Evolutionary conservation across 345 rosid species (phyloP).

Genomic region (Brassica napus): Da-Ae NC_063438.1:20629501-20630000

Average conservation of each 20-base stretch:
- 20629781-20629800: constrained; percentile 87
- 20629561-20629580: constrained; percentile 97
- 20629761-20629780: constrained; percentile 75
- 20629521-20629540: constrained; percentile 86
- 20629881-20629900: constrained; percentile 80
- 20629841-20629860: constrained; percentile 94
- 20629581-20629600: constrained; percentile 93
- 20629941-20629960: constrained; percentile 82
- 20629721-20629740: neutral
- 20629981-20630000: constrained; percentile 72
- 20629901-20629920: constrained; percentile 95
- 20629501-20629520: constrained; percentile 84
- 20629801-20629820: constrained; percentile 73
- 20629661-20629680: constrained; percentile 67
- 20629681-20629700: neutral
- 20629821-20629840: constrained; percentile 84
- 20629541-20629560: constrained; percentile 88
- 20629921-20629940: constrained; percentile 54
- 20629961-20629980: constrained; percentile 97
- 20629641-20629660: constrained; percentile 85
- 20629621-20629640: constrained; percentile 82
- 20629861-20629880: constrained; percentile 84
- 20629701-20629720: neutral
- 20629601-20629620: constrained; percentile 86
- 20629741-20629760: constrained; percentile 66